These are phyloP conservation scores for Diaporthe capsici DNA, from an alignment of 2,329 filamentous ascomycete species.

Conservation along the genomic window DNA sequence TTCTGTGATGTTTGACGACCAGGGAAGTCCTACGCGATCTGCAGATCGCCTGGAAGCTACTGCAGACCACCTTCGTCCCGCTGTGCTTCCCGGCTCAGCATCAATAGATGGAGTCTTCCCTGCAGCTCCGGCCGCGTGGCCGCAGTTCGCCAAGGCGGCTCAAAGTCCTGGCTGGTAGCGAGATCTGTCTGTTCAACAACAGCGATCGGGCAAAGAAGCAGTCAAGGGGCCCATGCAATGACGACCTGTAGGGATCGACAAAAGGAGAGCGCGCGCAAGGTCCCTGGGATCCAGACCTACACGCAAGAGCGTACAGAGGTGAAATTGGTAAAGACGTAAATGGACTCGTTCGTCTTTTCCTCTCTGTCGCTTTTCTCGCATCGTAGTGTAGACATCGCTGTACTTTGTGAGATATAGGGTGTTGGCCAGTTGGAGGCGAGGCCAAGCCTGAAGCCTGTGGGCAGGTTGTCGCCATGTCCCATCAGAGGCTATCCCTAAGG, in stretches of 20 bases:
- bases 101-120: constrained; percentile 23
- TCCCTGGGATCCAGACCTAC: not conserved
- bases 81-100: constrained; percentile 14
- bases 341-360: too few relatives aligned
- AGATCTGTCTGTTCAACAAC: not conserved
- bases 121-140: constrained; percentile 26
- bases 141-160: constrained; percentile 17
- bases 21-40: constrained; percentile 29
- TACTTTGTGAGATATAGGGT: not conserved
- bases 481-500: not conserved
- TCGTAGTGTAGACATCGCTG: not conserved
- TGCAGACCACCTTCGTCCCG: constrained; percentile 25
- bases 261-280: not conserved
- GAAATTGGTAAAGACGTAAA: not conserved
- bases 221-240: not conserved
- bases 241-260: not conserved
- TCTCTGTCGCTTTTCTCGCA: not conserved
- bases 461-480: not conserved
- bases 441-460: not conserved
- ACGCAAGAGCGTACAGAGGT: not conserved
- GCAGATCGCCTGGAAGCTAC: constrained; percentile 24
- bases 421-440: not conserved
- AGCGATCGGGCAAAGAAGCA: not conserved
- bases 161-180: not conserved
- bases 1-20: not conserved